A percentile compares a stretch with the other conserved stretches of the same genome.
Conservation (phyloP, 192 early-diverging fungal genomes). For the Entophlyctis luteolus region DNA sequence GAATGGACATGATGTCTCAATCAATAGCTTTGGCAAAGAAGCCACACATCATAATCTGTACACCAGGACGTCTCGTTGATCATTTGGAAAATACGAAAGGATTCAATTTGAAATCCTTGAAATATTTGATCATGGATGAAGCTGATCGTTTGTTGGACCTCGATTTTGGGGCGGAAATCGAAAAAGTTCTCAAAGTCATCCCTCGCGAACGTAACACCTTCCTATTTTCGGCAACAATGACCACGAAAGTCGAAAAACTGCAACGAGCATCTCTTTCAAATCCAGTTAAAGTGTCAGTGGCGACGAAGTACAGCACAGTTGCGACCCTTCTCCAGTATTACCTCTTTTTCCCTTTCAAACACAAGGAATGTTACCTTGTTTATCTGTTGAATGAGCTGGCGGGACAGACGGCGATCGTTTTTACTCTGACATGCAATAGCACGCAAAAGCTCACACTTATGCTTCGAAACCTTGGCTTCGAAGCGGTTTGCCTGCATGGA, state of each 20-base stretch:
- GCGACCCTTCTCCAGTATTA: constrained; percentile 91
- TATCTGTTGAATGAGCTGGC: constrained; percentile 93
- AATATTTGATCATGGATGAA: constrained; percentile 93
- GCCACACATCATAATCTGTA: constrained; percentile 92
- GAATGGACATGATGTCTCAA: constrained; percentile 97
- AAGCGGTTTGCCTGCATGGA: constrained; percentile 90
- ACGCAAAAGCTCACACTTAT: constrained; percentile 81
- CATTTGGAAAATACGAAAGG: constrained; percentile 99
- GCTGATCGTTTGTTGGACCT: constrained; percentile 89
- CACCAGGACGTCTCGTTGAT: constrained; percentile 91
- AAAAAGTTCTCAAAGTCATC: constrained; percentile 87
- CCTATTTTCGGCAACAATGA: constrained; percentile 98
- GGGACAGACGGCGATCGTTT: constrained; percentile 84
- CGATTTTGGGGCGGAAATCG: constrained; percentile 94
- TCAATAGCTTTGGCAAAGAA: constrained; percentile 89
- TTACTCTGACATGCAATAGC: constrained; percentile 83
- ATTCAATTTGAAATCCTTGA: constrained; percentile 83
- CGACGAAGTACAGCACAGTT: constrained; percentile 89
- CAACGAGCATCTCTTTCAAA: constrained; percentile 86
- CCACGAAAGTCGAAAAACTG: constrained; percentile 94
- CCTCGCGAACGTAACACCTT: constrained; percentile 89
- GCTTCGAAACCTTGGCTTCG: constrained; percentile 90
- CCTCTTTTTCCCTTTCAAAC: constrained; percentile 92
- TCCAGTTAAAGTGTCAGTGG: constrained; percentile 94
- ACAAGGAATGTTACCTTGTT: constrained; percentile 90